Evolutionary conservation across 768 basidiomycete genomes (phyloP).

Genomic region (Cystobasidium tubakii): DNA sequence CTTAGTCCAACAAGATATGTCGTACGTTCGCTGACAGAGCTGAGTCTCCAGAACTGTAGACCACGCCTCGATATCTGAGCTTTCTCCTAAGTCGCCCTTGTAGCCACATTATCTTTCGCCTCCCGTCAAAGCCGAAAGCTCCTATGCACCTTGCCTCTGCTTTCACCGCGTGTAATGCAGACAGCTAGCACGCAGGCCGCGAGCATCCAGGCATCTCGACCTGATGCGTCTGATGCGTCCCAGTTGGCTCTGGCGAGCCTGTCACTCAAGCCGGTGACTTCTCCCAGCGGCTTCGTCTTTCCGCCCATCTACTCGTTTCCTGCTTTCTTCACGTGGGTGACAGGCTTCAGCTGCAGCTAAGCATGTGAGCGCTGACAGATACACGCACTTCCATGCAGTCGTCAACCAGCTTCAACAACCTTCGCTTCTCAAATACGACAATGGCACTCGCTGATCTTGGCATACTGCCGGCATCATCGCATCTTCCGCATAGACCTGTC

Average conservation of each 20-base stretch:
- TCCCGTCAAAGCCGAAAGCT: background rate
- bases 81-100: too few species aligned
- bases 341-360: too few species aligned
- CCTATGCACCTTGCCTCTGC: background rate
- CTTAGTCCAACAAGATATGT: too few species aligned
- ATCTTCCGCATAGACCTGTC: conserved; percentile 48
- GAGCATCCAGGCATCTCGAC: background rate
- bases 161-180: background rate
- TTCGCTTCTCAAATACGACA: conserved; percentile 49
- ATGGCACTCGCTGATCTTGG: conserved; percentile 50
- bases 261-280: conserved; percentile 16
- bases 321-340: conserved; percentile 34
- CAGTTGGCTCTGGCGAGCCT: background rate
- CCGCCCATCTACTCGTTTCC: conserved; percentile 35
- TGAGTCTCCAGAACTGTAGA: too few species aligned
- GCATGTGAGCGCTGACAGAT: too few species aligned
- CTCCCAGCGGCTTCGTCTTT: conserved; percentile 21
- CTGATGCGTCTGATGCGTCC: background rate
- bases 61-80: too few species aligned
- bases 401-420: conserved; percentile 51
- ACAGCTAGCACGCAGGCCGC: conserved; percentile 9
- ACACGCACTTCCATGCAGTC: conserved; percentile 43
- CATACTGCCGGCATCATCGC: conserved; percentile 47
- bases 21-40: too few species aligned
- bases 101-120: background rate